Evolutionary conservation across 345 rosid species (phyloP), one percentile per base, ranked within the genome.

Genomic region (Lepidium africanum): DNA sequence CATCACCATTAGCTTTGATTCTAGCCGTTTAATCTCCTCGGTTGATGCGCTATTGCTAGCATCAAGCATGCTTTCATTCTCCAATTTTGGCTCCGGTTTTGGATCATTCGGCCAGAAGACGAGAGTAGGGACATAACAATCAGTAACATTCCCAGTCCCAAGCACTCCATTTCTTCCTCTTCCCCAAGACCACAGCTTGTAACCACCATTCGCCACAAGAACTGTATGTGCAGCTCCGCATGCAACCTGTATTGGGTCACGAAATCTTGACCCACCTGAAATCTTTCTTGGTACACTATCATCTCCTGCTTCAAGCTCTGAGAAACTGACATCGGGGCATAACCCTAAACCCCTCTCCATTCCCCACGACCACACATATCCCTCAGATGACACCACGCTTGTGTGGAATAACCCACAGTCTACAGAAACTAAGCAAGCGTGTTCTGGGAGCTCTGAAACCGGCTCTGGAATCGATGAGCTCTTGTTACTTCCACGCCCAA

Each of bases 191-290:
- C 96, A 92, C 23, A 92, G 78, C 77, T 77, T 89, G 59, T 80
- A 79, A 45, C 98, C 98, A 62, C 83, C 81, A 65, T 81, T 45
- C n/a, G 85, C 80, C 43, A 92, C 84, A 60, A 92, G 80, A 62
- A 89, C 85, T 9, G 96, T 89, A 67, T 92, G 98, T 53, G 96
- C 98, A 41, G 96, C 95, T 9, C 98, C 98, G 69, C 98, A 92
- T 47, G 85, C 71, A 25, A 89, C 82, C 59, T 86, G 86, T 67
- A 87, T 46, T 0, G 95, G 91, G 67, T 82, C 79, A 5, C 23
- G 81, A 49, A 89, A 87, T 74, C 76, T 81, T 59, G 84, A 75
- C 30, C 77, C 85, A 39, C 78, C 77, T 4, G 84, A 72, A 6
- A 87, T 72, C 54, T 63, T 69, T 33, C 80, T 49, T 14, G 98